Conservation (phyloP, 257 asterid species). For the Dorcoceras hygrometricum region DNA sequence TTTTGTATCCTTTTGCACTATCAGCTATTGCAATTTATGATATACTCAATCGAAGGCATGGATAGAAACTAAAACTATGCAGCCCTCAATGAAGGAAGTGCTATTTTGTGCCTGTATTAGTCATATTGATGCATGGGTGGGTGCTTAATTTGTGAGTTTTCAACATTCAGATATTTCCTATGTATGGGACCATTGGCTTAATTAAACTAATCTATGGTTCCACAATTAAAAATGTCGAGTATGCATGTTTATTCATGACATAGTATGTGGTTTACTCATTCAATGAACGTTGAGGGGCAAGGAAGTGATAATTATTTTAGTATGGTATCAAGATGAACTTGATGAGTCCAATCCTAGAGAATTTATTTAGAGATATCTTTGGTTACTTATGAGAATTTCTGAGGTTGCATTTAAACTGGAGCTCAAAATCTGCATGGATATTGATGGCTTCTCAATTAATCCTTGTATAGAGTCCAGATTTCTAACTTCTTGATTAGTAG, state of each 20-base stretch:
- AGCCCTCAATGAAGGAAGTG: neutral
- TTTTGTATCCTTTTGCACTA: neutral
- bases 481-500: neutral
- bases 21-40: neutral
- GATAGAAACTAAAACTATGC: neutral
- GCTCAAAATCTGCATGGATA: neutral
- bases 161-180: neutral
- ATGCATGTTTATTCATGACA: neutral
- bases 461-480: neutral
- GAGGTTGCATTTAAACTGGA: neutral
- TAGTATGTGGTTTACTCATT: neutral
- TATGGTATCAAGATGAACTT: neutral
- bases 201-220: neutral
- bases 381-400: neutral
- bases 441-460: neutral
- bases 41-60: neutral
- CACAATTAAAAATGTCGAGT: no score
- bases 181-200: neutral
- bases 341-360: neutral
- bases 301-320: neutral
- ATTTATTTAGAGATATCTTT: neutral
- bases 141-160: neutral
- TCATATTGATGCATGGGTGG: neutral
- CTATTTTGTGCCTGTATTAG: neutral
- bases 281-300: neutral